A percentile compares a stretch with the other conserved stretches of the same genome.
These are phyloP conservation scores for Benincasa hispida DNA, from an alignment of 306 rosid genomes.

Conservation along the genomic window DNA sequence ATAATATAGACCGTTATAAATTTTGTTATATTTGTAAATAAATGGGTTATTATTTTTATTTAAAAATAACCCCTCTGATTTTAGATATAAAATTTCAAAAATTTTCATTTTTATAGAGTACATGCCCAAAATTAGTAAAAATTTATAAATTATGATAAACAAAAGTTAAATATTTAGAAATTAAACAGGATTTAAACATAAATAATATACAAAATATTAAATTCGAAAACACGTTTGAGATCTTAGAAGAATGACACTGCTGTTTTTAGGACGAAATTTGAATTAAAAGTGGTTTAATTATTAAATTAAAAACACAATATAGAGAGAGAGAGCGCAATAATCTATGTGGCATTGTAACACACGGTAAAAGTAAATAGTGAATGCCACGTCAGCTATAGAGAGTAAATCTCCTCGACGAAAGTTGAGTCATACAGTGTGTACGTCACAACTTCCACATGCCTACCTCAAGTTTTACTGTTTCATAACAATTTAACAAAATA, in stretches of 20 bases:
- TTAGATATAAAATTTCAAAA: too few species aligned
- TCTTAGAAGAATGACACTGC: neutral
- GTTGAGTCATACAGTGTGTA: neutral
- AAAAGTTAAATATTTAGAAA: too few species aligned
- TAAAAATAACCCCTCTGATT: too few species aligned
- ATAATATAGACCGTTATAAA: too few species aligned
- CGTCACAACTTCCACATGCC: neutral
- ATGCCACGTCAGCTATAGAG: neutral
- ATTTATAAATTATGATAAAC: too few species aligned
- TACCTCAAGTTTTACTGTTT: neutral
- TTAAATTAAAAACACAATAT: neutral
- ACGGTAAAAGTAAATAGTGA: neutral
- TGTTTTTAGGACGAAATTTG: neutral
- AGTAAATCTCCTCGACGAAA: neutral
- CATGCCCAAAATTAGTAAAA: too few species aligned
- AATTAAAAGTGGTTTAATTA: neutral
- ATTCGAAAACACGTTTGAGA: neutral
- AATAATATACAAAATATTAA: too few species aligned
- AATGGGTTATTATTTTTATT: too few species aligned
- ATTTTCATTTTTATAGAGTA: too few species aligned
- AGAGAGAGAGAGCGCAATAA: neutral
- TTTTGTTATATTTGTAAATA: too few species aligned
- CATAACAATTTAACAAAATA: neutral
- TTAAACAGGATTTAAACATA: neutral
- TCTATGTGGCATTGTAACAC: neutral